Conservation (phyloP, 495 filamentous ascomycete species). For the Aspergillus homomorphus region DNA sequence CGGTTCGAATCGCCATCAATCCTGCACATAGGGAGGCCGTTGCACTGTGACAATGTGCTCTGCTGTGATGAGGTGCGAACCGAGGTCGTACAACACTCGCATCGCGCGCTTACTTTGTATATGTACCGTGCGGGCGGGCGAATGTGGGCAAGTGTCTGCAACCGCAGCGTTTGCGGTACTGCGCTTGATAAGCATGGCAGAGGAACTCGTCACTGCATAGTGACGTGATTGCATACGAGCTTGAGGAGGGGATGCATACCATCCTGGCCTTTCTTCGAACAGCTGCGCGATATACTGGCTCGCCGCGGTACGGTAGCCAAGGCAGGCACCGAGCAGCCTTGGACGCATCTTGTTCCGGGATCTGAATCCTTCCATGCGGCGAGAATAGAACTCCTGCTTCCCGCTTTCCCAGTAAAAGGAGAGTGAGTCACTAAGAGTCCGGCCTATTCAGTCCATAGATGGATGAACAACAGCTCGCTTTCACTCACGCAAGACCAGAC, state of each 20-base stretch:
- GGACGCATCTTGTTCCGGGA: background rate
- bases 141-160: background rate
- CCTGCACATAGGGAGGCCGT: background rate
- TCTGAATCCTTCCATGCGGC: slow-evolving; percentile 1
- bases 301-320: background rate
- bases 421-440: no score
- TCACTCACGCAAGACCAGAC: background rate
- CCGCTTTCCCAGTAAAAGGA: no score
- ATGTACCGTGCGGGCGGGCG: background rate
- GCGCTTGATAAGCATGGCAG: background rate
- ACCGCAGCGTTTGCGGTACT: background rate
- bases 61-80: background rate
- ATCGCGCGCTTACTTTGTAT: background rate
- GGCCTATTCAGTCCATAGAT: background rate
- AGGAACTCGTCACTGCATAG: background rate
- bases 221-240: background rate
- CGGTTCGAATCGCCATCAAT: background rate
- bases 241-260: background rate
- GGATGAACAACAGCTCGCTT: background rate
- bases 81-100: background rate
- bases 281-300: background rate
- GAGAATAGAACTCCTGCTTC: background rate
- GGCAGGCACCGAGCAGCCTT: background rate
- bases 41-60: background rate
- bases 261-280: background rate